Evolutionary conservation across 805 yeast genomes (phyloP), one percentile per base, ranked within the genome.

Genomic region (Yamadazyma ubonensis): DNA sequence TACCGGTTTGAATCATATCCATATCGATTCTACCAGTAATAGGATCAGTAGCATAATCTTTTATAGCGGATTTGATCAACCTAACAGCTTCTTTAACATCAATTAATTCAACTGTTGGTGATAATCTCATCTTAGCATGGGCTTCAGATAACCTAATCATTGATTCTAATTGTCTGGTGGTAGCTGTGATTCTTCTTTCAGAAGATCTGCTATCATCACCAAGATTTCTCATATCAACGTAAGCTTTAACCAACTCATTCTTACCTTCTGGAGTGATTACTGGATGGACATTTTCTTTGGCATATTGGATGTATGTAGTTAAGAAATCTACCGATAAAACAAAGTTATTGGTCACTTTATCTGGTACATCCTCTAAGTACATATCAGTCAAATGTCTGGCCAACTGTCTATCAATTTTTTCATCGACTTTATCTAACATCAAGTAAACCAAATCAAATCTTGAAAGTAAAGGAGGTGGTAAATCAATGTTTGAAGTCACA

Each of bases 1-100:
- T 89, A 34, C 98, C 99, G 0, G 98, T 93, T 65, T 91, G 97
- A 20, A 93, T 90, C 58, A 93, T 71, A 59, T 89, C 96, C 96
- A 93, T 89, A 59, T 93, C 99, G 50, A 93, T 93, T 54, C 93
- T 78, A 21, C 99, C 99, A 0, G 99, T 91, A 25, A 83, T 71
- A 17, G 99, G 99, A 66, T 93, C 99, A 2, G 96, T 93, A 11
- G 99, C 99, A 59, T 93, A 93, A 49, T 93, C 98, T 60, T 93
- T 93, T 49, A 93, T 86, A 10, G 99, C 99, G 3, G 95, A 78
- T 52, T 85, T 81, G 58, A 91, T 93, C 50, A 93, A 71, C 50
- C 99, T 76, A 2, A 90, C 97, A 0, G 98, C 96, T 59, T 93
- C 99, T 44, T 75, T 73, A 5, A 93, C 99, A 61, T 93, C 99